Evolutionary conservation across 306 rosid genomes (phyloP).

Genomic region (Fragaria ananassa): DNA sequence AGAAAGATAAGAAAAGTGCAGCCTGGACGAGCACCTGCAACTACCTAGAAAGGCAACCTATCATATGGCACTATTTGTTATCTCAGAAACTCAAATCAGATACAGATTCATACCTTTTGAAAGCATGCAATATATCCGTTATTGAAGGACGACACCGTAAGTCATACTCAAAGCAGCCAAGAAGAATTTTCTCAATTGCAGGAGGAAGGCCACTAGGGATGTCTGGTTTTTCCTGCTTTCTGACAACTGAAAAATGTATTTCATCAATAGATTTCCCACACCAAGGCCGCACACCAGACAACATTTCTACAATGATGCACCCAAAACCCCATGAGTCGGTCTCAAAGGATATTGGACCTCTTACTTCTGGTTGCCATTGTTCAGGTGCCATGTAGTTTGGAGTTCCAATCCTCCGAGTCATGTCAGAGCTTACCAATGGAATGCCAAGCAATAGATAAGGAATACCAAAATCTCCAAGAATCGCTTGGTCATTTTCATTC

Average conservation of each 20-base stretch:
- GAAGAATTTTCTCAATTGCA: constrained; percentile 60
- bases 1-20: background rate
- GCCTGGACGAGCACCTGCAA: constrained; percentile 9
- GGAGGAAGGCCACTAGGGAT: constrained; percentile 87
- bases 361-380: constrained; percentile 83
- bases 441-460: constrained; percentile 69
- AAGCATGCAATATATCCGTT: constrained; percentile 57
- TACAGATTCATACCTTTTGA: constrained; percentile 56
- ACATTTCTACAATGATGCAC: constrained; percentile 81
- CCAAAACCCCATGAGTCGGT: constrained; percentile 97
- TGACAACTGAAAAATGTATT: constrained; percentile 55
- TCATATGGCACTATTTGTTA: background rate
- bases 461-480: constrained; percentile 83
- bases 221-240: constrained; percentile 69
- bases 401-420: constrained; percentile 73
- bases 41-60: constrained; percentile 7
- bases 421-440: constrained; percentile 50
- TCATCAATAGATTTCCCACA: constrained; percentile 59
- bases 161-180: constrained; percentile 91
- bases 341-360: constrained; percentile 88
- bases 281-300: constrained; percentile 89
- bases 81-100: background rate
- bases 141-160: constrained; percentile 78
- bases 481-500: constrained; percentile 59
- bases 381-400: constrained; percentile 98